Evolutionary conservation across 139 green algal species (phyloP).

Genomic region (Zygnema cylindricum): DNA sequence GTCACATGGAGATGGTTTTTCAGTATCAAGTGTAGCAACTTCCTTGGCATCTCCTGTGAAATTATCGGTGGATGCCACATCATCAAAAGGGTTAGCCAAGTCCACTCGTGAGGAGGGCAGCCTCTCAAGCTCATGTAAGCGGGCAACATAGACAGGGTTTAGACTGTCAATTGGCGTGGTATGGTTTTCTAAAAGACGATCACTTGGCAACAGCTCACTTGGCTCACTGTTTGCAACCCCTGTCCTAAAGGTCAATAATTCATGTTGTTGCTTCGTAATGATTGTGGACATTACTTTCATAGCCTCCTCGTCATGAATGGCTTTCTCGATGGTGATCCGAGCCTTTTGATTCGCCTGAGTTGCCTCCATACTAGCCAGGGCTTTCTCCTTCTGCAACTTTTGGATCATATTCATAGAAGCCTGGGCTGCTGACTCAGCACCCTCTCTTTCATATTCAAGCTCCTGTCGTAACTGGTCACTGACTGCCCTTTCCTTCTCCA

Average conservation of each 20-base stretch:
- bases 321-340: not conserved
- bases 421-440: not conserved
- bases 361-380: not conserved
- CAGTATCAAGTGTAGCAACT: not conserved
- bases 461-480: not conserved
- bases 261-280: not conserved
- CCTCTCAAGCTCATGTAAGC: not conserved
- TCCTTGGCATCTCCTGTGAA: not conserved
- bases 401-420: not conserved
- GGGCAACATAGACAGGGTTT: not conserved
- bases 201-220: not conserved
- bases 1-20: not conserved
- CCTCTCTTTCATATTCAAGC: not conserved
- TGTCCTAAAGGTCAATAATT: not conserved
- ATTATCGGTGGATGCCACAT: not conserved
- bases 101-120: not conserved
- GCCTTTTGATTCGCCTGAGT: not conserved
- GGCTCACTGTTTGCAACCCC: not conserved
- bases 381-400: not conserved
- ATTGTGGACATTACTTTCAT: not conserved
- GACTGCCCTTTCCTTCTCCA: not conserved
- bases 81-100: not conserved
- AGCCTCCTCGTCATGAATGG: not conserved
- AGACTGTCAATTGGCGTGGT: not conserved
- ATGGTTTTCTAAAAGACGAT: not conserved